Conservation (phyloP, 305 asterid species). For the Fraxinus sp. region DNA sequence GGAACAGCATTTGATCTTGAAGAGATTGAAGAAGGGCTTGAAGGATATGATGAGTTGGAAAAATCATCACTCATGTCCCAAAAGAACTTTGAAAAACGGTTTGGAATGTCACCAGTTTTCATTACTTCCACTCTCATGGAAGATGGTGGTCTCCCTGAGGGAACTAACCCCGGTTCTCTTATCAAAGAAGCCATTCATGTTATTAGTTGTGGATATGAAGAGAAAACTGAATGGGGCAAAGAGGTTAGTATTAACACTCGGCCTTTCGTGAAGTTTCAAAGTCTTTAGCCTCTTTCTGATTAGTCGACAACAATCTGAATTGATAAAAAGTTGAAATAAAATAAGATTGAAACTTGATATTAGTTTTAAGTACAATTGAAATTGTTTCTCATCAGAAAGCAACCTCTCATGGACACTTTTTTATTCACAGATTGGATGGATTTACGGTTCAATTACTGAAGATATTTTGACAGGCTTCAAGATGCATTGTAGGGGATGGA, state of each 20-base stretch:
- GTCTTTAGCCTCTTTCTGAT: not conserved
- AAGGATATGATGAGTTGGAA: constrained; percentile 80
- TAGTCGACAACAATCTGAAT: not conserved
- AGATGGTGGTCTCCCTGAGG: constrained; percentile 70
- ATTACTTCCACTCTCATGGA: constrained; percentile 27
- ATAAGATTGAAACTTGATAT: not conserved
- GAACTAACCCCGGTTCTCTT: constrained; percentile 54
- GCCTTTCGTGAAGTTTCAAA: not conserved
- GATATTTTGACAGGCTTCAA: constrained; percentile 81
- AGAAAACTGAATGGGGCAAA: constrained; percentile 88
- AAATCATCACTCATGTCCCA: constrained; percentile 86
- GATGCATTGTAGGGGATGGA: constrained; percentile 91
- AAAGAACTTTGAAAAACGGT: constrained; percentile 70
- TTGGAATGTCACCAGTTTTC: constrained; percentile 77
- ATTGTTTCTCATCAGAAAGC: not conserved
- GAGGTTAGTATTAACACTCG: constrained; percentile 43
- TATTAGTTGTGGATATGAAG: constrained; percentile 79
- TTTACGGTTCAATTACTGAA: constrained; percentile 76
- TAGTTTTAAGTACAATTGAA: not conserved
- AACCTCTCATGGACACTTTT: not conserved
- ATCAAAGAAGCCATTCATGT: constrained; percentile 86
- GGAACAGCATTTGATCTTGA: constrained; percentile 64
- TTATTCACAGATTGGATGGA: constrained; percentile 74
- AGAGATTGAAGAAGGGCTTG: constrained; percentile 84
- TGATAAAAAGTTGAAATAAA: not conserved